These are phyloP conservation scores for Yamadazyma dushanensis DNA, from an alignment of 1,139 yeast genomes.

Conservation along the genomic window DNA sequence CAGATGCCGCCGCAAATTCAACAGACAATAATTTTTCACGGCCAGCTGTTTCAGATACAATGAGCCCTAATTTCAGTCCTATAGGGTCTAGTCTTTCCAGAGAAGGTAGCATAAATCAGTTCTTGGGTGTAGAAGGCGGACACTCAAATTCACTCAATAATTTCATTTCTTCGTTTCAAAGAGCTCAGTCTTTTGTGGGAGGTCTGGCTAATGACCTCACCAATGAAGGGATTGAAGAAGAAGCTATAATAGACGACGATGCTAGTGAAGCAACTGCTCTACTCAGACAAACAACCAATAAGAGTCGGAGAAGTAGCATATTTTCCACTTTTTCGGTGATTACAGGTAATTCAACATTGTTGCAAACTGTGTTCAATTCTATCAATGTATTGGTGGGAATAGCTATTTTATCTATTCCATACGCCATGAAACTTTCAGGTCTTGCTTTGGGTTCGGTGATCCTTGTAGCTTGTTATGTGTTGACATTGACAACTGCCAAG, in stretches of 20 bases:
- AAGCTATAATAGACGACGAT: slow-evolving; percentile 14
- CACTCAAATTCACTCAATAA: slow-evolving; percentile 63
- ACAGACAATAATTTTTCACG: slow-evolving; percentile 1
- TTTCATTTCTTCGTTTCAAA: slow-evolving; percentile 73
- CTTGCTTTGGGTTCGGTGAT: slow-evolving; percentile 67
- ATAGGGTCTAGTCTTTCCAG: slow-evolving; percentile 1
- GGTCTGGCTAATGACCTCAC: neutral
- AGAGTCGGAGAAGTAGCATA: slow-evolving; percentile 18
- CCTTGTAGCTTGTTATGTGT: slow-evolving; percentile 54
- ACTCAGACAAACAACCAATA: slow-evolving; percentile 6
- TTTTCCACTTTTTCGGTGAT: slow-evolving; percentile 15
- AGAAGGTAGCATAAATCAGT: neutral
- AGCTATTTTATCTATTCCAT: slow-evolving; percentile 80
- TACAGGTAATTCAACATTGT: slow-evolving; percentile 54
- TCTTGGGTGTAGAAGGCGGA: neutral
- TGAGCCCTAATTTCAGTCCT: slow-evolving; percentile 2
- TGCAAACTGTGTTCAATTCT: slow-evolving; percentile 86
- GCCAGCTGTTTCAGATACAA: neutral
- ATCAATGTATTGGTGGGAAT: slow-evolving; percentile 85
- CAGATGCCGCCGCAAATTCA: neutral
- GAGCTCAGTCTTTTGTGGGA: slow-evolving; percentile 65
- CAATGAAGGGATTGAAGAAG: slow-evolving; percentile 4
- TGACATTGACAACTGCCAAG: slow-evolving; percentile 72
- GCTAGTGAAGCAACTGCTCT: slow-evolving; percentile 12
- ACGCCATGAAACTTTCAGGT: slow-evolving; percentile 78